Base-by-base conservation (phyloP, 2,329 filamentous ascomycete genomes). In the Achaetomium macrosporum region DNA sequence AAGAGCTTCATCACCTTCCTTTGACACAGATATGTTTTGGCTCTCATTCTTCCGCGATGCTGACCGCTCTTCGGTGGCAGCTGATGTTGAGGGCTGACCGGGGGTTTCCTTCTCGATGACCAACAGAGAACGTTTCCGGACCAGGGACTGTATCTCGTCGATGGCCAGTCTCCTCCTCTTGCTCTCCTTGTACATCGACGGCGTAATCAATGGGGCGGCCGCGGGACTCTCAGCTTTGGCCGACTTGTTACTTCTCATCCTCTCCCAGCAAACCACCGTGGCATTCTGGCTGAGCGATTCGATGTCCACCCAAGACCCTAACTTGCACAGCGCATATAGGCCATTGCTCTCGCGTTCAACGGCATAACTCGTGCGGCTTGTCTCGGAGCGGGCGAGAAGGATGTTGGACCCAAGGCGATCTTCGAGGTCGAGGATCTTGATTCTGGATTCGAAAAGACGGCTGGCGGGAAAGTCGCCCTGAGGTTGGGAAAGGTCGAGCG, bases 261-360 rank as follows among this genome's bases (percentile, higher is more conserved):
- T 63, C 42, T 68, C 63, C 46, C 41, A 61, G 55, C 69, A 75
- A 13, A 71, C 71, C 2, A 72, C 75, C 0, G 77, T 79, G 37
- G 81, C 79, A 37, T 73, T 66, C 11, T 67, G 65, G 20, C 69
- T 69, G 29, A 90, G 70, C 7, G 74, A 69, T 35, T 77, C 73
- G 47, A 85, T 64, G 56, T 83, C 78, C 19, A 87, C 75, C 84
- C 85, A 88, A 17, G 72, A 68, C 2, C 81, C 84, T 41, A 93
- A 71, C 61, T 79, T 83, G 66, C 84, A 90, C 25, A 89, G 65
- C 11, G 81, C 79, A 65, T 88, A 91, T 3, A 85, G 71, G 1
- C 77, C 77, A 43, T 71, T 68, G 15, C 75, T 71, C 35, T 87
- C 81, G 20, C 81, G 76, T 69, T 91, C 87, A n/a, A 88, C 70